Evolutionary conservation across 768 basidiomycete genomes (phyloP).

Genomic region (Gloeopeniophorella convolvens): DNA sequence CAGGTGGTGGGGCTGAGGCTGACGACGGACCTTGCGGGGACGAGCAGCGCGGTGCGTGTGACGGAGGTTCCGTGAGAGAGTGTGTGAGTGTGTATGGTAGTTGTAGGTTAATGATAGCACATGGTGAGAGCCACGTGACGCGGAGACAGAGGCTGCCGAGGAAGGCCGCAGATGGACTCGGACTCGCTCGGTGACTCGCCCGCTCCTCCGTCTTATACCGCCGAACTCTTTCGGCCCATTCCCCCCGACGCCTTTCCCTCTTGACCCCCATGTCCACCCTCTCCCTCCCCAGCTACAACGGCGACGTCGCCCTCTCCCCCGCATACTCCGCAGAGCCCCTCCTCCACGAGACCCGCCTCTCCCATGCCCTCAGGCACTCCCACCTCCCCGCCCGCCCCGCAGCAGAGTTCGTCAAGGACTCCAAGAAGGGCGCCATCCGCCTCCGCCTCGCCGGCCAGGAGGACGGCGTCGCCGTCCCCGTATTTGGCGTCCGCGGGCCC

Average conservation of each 20-base stretch:
- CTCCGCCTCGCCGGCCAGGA: slow-evolving; percentile 15
- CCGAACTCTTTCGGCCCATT: not conserved
- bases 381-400: not conserved
- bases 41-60: not conserved
- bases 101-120: too few relatives aligned
- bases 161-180: slow-evolving; percentile 2
- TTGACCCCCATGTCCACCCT: slow-evolving; percentile 7
- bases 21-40: slow-evolving; percentile 7
- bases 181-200: too few relatives aligned
- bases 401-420: slow-evolving; percentile 19
- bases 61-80: too few relatives aligned
- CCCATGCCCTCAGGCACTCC: not conserved
- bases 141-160: too few relatives aligned
- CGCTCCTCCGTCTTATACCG: too few relatives aligned
- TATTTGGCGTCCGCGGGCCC: slow-evolving; percentile 11
- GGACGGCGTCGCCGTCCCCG: slow-evolving; percentile 1
- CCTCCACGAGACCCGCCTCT: slow-evolving; percentile 4
- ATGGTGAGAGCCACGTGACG: too few relatives aligned
- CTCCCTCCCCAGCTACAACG: slow-evolving; percentile 15
- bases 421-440: slow-evolving; percentile 11
- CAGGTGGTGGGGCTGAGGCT: slow-evolving; percentile 12
- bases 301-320: slow-evolving; percentile 3
- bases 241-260: not conserved
- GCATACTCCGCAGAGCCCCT: slow-evolving; percentile 11
- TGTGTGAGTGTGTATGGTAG: too few relatives aligned